Base-by-base conservation (phyloP, 2,329 filamentous ascomycete species). In the Colletotrichum simmondsii region DNA sequence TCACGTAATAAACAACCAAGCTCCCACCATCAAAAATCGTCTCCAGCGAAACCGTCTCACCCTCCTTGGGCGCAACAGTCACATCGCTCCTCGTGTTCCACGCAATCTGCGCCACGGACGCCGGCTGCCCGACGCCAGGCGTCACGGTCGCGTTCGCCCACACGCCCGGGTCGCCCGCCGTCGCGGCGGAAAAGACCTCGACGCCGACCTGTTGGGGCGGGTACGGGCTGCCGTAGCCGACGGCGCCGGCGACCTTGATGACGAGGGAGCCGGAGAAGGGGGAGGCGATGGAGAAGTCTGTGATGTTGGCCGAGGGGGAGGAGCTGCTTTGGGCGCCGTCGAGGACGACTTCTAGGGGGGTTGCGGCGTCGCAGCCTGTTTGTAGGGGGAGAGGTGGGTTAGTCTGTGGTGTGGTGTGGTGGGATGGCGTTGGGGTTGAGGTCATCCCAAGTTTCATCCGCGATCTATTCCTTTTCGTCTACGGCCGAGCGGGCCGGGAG, bases 91-190 rank as follows among this genome's bases (percentile, higher is more conserved):
- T 3, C 12, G 56, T 71, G 63, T 52, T 57, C 68, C 68, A 71
- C 4, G 12, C 24, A 12, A 71, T 71, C 22, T 49, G 14, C 4
- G 32, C 11, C 1, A 71, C 19, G 16, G 49, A 14, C 2, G 49
- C 68, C 3, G 22, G 35, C 26, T 57, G 68, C 0, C 49, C 62
- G 8, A 28, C 49, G 2, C 68, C 68, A 6, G 68, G 57, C 5
- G 10, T 52, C 0, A 68, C 64, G 2, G 68, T 68, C 10, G 64
- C 68, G 46, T 68, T 71, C 49, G 64, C 64, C 63, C 64, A 71
- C 10, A 49, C 26, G 2, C 63, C 56, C 5, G 64, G 68, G 8
- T 68, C 19, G 26, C 61, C 67, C 11, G 30, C 57, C 4, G 57
- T 57, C 7, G 57, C 26, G 6, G 56, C 14, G 12, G 58, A 22